phyloP scores from a whole-genome alignment of 208 protist genomes.

The Herpetomonas samuelpessoai region DNA sequence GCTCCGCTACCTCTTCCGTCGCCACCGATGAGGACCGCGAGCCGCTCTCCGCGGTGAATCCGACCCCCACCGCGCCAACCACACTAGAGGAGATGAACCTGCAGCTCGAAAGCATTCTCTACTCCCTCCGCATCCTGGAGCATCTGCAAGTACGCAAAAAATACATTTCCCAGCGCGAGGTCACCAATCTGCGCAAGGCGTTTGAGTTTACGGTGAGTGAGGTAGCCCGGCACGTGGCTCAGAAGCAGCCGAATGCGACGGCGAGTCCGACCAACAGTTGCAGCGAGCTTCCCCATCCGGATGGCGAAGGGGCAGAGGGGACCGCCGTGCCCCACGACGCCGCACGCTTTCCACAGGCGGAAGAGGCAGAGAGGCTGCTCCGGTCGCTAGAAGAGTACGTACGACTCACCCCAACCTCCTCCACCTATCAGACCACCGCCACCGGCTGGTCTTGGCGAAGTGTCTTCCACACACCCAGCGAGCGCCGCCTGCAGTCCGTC shows the following conservation, averaged over 20 bases:
- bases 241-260: constrained; percentile 3
- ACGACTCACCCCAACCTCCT: constrained; percentile 11
- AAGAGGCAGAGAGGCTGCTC: constrained; percentile 31
- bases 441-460: constrained; percentile 35
- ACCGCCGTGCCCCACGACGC: constrained; percentile 1
- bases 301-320: not conserved
- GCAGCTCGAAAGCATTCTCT: constrained; percentile 50
- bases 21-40: not conserved
- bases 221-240: constrained; percentile 18
- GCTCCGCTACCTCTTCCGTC: not conserved
- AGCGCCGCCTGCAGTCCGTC: constrained; percentile 49
- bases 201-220: constrained; percentile 48
- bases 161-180: constrained; percentile 47
- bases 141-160: constrained; percentile 28
- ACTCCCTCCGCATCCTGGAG: constrained; percentile 41
- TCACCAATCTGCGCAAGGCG: constrained; percentile 48
- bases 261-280: not conserved
- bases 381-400: constrained; percentile 53
- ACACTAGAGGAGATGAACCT: constrained; percentile 48
- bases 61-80: not conserved
- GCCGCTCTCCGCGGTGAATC: constrained; percentile 3
- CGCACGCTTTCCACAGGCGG: constrained; percentile 9
- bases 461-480: constrained; percentile 42
- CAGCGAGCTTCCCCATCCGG: no score
- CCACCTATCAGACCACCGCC: constrained; percentile 19